Evolutionary conservation across 2,329 filamentous ascomycete genomes (phyloP).

Genomic region (Leptographium flavum): DNA sequence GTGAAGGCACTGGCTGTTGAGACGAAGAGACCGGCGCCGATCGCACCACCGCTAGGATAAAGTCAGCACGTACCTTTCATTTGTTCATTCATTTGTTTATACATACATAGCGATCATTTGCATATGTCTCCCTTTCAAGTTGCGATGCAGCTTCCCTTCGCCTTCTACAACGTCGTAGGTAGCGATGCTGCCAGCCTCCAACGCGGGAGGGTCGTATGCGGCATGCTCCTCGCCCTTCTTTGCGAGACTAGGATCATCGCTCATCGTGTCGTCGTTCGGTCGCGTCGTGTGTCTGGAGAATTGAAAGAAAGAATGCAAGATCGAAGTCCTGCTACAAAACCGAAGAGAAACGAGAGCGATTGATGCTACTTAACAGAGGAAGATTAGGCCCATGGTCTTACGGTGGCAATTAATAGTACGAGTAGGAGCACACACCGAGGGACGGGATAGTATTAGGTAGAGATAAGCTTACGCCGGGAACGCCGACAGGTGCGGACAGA

Average conservation of each 20-base stretch:
- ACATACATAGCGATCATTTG: conserved; percentile 29
- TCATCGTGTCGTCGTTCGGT: neutral
- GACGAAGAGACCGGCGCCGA: conserved; percentile 51
- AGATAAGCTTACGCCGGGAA: neutral
- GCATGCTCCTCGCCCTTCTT: neutral
- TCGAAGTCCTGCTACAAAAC: neutral
- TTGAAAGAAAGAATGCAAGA: neutral
- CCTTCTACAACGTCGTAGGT: neutral
- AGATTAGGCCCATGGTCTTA: no score
- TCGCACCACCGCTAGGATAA: conserved; percentile 20
- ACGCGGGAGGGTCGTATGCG: neutral
- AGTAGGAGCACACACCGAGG: neutral
- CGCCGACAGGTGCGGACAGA: neutral
- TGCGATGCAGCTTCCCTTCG: conserved; percentile 16
- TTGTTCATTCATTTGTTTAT: conserved; percentile 13
- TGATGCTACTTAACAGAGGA: neutral
- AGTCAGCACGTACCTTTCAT: no score
- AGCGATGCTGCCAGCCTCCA: neutral
- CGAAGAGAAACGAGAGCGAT: neutral
- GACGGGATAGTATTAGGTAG: neutral
- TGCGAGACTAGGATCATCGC: neutral
- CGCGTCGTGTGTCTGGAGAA: neutral
- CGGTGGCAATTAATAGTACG: neutral
- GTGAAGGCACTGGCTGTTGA: conserved; percentile 47
- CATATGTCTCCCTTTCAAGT: conserved; percentile 26